Conservation (phyloP, 495 filamentous ascomycete species). For the Aspergillus carlsbadensis region DNA sequence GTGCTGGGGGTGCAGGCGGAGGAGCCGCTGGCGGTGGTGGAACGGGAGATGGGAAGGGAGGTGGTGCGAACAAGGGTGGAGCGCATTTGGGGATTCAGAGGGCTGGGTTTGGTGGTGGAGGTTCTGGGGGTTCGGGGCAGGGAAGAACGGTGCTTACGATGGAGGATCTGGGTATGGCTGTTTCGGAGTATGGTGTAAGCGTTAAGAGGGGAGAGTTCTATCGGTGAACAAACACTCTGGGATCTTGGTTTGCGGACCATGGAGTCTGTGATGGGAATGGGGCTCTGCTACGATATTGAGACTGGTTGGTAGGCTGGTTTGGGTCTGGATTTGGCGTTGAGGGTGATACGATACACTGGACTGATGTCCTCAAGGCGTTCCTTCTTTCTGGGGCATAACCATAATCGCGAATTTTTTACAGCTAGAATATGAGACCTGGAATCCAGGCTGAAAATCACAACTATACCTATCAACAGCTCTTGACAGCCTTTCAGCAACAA, state of each 20-base stretch:
- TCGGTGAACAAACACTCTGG: conserved; percentile 52
- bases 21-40: conserved; percentile 53
- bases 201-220: conserved; percentile 98
- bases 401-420: background rate
- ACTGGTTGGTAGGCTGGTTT: background rate
- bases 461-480: no score
- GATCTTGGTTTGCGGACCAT: background rate
- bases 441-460: conserved; percentile 1
- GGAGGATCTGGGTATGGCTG: conserved; percentile 98
- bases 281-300: background rate
- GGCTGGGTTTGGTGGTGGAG: conserved; percentile 89
- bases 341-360: background rate
- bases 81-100: conserved; percentile 82
- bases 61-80: conserved; percentile 47
- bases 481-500: no score
- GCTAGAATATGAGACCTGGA: conserved; percentile 1
- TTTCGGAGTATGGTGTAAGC: conserved; percentile 95
- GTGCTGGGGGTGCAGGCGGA: conserved; percentile 51
- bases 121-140: conserved; percentile 78
- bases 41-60: conserved; percentile 36
- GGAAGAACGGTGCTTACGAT: conserved; percentile 95
- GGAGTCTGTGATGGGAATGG: background rate
- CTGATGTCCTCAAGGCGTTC: background rate
- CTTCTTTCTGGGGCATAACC: background rate
- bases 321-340: conserved; percentile 1